These are phyloP conservation scores for Cordyceps fumosorosea DNA, from an alignment of 2,329 filamentous ascomycete genomes.

Conservation along the genomic window DNA sequence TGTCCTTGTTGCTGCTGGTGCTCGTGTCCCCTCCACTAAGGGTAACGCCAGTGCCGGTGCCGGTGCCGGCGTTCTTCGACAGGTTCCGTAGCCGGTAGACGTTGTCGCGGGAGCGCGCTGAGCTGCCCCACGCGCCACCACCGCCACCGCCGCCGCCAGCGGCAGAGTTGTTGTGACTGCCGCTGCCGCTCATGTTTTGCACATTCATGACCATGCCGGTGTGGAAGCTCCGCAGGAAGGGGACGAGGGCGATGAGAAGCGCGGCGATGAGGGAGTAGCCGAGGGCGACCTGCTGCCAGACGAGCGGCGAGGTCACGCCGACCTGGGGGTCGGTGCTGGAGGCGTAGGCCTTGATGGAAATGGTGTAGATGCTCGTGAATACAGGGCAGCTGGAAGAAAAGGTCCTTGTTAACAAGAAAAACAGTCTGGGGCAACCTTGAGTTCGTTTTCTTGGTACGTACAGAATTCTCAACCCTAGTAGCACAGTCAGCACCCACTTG, in stretches of 20 bases:
- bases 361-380: conserved; percentile 14
- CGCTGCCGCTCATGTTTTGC: conserved; percentile 2
- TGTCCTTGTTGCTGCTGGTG: not conserved
- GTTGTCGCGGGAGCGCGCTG: conserved; percentile 2
- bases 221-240: conserved; percentile 19
- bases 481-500: conserved; percentile 7
- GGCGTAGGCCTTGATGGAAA: conserved; percentile 11
- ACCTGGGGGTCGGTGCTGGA: conserved; percentile 13
- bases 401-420: not conserved
- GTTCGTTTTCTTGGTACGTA: not conserved
- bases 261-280: conserved; percentile 19
- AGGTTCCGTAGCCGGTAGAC: conserved; percentile 6
- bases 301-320: conserved; percentile 13
- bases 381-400: conserved; percentile 2
- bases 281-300: conserved; percentile 18
- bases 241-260: conserved; percentile 18
- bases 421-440: too few relatives aligned
- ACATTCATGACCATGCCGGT: conserved; percentile 14
- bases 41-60: not conserved
- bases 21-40: not conserved
- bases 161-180: not conserved
- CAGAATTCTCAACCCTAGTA: conserved; percentile 6
- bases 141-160: too few relatives aligned
- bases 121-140: not conserved
- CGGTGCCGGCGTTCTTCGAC: not conserved